Evolutionary conservation across 1,139 yeast species (phyloP), one percentile per base, ranked within the genome.

Genomic region (Candida sp.): DNA sequence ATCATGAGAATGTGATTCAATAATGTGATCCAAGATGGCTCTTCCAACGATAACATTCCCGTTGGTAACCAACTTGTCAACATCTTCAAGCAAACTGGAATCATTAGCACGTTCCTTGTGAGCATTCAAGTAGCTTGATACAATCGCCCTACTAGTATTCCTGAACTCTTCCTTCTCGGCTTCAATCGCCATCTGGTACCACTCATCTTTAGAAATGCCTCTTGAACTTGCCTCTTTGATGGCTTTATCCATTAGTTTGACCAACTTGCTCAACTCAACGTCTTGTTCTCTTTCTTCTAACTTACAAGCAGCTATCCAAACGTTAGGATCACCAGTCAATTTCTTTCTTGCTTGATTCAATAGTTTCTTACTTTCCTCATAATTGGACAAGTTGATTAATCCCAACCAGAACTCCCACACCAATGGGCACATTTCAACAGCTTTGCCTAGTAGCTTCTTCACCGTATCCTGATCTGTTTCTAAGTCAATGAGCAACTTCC

Each of bases 241-340:
- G 5, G 89, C 93, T 54, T 82, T 81, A 7, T 66, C 70, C 47
- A 90, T 63, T 42, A 86, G 60, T 53, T 78, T 79, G 1, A 58
- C 57, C 5, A 79, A 59, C 50, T 78, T 78, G 26, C 72, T 69
- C 6, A 66, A 71, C 2, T 76, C 67, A 0, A 68, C 61, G 0
- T 53, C 49, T 0, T 65, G 63, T 40, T 72, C 76, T 48, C 80
- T 73, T 61, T 90, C 96, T 66, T 91, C 96, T 12, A 91, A 64
- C 53, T 85, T 81, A 1, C 85, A 80, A 1, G 92, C 93, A 0
- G 86, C 76, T 1, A 90, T 69, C 96, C 96, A 90, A 1, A 91
- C 77, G 28, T 77, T 75, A 44, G 77, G 69, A n/a, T 84, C 78
- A 4, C 76, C 70, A 4, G 80, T 76, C 23, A 88, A 64, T 0